Evolutionary conservation across 805 yeast species (phyloP).

Genomic region (Lipomyces mesembrius): DNA sequence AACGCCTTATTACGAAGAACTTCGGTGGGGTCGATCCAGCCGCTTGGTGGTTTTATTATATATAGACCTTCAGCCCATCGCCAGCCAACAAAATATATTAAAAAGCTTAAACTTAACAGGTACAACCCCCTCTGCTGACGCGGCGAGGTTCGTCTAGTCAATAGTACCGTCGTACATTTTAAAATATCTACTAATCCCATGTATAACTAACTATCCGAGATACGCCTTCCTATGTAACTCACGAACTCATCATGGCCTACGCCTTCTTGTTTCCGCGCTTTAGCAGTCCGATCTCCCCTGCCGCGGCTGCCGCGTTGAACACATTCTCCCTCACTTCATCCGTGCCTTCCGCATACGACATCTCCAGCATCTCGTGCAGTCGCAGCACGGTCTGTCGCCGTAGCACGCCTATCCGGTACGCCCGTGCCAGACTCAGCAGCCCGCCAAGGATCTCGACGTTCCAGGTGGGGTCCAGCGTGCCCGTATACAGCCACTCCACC

Average conservation of each 20-base stretch:
- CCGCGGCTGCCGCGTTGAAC: conserved; percentile 22
- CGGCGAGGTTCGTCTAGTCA: too few species aligned
- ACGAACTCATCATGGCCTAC: neutral
- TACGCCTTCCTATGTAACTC: neutral
- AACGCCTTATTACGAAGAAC: neutral
- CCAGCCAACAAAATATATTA: neutral
- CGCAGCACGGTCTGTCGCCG: conserved; percentile 14
- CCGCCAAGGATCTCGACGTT: conserved; percentile 6
- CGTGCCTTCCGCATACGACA: neutral
- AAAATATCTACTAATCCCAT: neutral
- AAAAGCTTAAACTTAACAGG: conserved; percentile 1
- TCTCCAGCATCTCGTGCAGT: conserved; percentile 23
- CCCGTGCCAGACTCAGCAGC: conserved; percentile 16
- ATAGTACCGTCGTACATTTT: neutral
- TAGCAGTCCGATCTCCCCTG: conserved; percentile 14
- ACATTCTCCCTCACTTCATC: conserved; percentile 3
- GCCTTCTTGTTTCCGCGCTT: conserved; percentile 1
- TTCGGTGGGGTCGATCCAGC: neutral
- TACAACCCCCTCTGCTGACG: neutral
- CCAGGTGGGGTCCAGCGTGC: conserved; percentile 6
- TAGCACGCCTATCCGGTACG: conserved; percentile 11
- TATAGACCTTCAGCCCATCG: neutral
- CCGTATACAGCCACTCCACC: conserved; percentile 31
- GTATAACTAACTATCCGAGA: neutral
- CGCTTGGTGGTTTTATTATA: neutral